Evolutionary conservation across 192 early-diverging fungal species (phyloP).

Genomic region (Coemansia sp.): DNA sequence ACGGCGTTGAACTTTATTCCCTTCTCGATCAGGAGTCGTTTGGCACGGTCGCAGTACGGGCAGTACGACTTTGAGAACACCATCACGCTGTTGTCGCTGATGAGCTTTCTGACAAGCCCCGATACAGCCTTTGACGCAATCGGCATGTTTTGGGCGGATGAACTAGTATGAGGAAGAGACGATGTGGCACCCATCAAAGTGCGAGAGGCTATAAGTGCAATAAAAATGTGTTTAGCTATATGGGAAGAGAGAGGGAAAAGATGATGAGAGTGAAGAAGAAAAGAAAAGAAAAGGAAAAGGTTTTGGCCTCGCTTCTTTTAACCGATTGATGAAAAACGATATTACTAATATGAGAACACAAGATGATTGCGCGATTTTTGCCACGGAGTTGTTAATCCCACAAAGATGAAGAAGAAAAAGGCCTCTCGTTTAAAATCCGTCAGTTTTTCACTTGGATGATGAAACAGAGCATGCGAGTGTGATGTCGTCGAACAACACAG

Average conservation of each 20-base stretch:
- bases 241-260: background rate
- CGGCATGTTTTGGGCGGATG: slow-evolving; percentile 20
- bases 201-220: background rate
- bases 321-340: no score
- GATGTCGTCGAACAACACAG: no score
- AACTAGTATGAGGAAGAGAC: slow-evolving; percentile 5
- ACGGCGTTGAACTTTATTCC: slow-evolving; percentile 47
- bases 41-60: slow-evolving; percentile 65
- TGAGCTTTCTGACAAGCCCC: slow-evolving; percentile 33
- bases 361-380: no score
- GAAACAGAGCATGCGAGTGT: no score
- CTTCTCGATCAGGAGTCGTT: slow-evolving; percentile 46
- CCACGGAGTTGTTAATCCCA: no score
- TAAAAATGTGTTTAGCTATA: no score
- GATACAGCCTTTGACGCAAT: slow-evolving; percentile 31
- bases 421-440: no score
- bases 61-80: slow-evolving; percentile 81
- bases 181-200: slow-evolving; percentile 16
- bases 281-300: background rate
- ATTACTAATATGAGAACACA: no score
- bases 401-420: no score
- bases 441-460: no score
- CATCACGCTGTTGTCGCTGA: slow-evolving; percentile 43
- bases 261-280: slow-evolving; percentile 3
- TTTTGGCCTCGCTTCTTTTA: background rate